Percentiles rank a stretch among this genome's conserved stretches.
Evolutionary conservation across 306 rosid species (phyloP).

Genomic region (Cicer yamashitae): DNA sequence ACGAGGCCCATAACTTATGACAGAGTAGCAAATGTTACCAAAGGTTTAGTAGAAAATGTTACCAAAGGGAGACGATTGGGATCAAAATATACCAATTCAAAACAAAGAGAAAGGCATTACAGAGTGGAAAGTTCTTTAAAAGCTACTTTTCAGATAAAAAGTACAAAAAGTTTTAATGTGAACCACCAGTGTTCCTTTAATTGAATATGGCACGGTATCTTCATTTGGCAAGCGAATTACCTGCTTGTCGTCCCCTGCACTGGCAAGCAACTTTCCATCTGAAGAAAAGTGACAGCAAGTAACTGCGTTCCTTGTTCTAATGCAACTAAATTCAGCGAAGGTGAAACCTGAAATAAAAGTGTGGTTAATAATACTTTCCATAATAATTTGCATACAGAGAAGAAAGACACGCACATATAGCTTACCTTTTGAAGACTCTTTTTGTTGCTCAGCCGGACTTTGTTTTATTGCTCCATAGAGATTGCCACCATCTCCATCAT

Average conservation of each 20-base stretch:
- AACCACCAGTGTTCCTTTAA: conserved; percentile 19
- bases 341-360: conserved; percentile 70
- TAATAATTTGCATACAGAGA: conserved; percentile 1
- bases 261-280: conserved; percentile 87
- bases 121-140: conserved; percentile 1
- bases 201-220: conserved; percentile 25
- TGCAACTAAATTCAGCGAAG: conserved; percentile 75
- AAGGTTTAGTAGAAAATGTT: conserved; percentile 16
- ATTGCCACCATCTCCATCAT: conserved; percentile 82
- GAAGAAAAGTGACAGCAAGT: conserved; percentile 90
- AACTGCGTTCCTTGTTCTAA: conserved; percentile 72
- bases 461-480: conserved; percentile 78
- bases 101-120: conserved; percentile 21
- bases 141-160: not conserved
- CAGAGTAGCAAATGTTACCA: conserved; percentile 9
- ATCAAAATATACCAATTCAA: conserved; percentile 20
- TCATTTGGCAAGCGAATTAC: conserved; percentile 51
- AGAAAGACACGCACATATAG: conserved; percentile 16
- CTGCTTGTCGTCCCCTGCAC: conserved; percentile 95
- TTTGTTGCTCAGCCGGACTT: conserved; percentile 71
- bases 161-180: conserved; percentile 24
- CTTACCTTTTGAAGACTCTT: conserved; percentile 76
- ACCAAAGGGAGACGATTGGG: conserved; percentile 1
- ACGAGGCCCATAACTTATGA: not conserved
- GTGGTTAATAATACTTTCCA: conserved; percentile 22